A percentile compares a stretch with the other conserved stretches of the same genome.
These are phyloP conservation scores for Penicillium decumbens DNA, from an alignment of 2,329 filamentous ascomycete species.

Conservation along the genomic window DNA sequence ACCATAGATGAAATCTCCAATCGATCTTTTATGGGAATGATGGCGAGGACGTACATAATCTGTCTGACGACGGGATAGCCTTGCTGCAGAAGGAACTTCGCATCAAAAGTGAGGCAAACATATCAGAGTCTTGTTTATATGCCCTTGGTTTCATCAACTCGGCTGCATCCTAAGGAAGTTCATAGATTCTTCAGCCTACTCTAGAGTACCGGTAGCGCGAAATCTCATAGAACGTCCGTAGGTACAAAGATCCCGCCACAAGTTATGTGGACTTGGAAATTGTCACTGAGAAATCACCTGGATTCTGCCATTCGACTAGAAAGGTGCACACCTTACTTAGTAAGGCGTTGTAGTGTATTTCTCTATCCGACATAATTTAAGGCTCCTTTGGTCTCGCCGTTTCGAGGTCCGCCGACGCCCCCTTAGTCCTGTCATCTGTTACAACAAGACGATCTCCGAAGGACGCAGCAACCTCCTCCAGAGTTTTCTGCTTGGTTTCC, in stretches of 20 bases:
- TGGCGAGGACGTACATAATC: slow-evolving; percentile 25
- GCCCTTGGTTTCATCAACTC: slow-evolving; percentile 31
- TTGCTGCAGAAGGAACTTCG: slow-evolving; percentile 39
- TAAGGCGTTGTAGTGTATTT: too few relatives aligned
- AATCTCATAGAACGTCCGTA: neutral
- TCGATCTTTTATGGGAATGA: neutral
- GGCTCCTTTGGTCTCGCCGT: slow-evolving; percentile 1
- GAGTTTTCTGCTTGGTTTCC: slow-evolving; percentile 47
- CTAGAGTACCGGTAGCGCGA: neutral
- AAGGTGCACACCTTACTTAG: too few relatives aligned
- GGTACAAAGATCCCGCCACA: neutral
- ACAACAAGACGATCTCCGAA: slow-evolving; percentile 47
- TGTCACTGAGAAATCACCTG: too few relatives aligned
- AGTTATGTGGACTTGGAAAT: neutral
- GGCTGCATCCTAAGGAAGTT: slow-evolving; percentile 15
- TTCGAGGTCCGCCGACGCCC: slow-evolving; percentile 21
- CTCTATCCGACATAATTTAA: neutral
- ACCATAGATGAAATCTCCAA: too few relatives aligned
- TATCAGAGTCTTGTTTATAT: slow-evolving; percentile 27
- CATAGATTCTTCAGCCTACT: neutral
- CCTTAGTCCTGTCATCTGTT: slow-evolving; percentile 24
- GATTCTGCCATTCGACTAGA: too few relatives aligned
- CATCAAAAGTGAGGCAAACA: slow-evolving; percentile 32
- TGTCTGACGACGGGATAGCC: slow-evolving; percentile 33
- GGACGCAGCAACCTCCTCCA: slow-evolving; percentile 48